Evolutionary conservation across 306 rosid species (phyloP).

Genomic region (Cicer bijugum): DNA sequence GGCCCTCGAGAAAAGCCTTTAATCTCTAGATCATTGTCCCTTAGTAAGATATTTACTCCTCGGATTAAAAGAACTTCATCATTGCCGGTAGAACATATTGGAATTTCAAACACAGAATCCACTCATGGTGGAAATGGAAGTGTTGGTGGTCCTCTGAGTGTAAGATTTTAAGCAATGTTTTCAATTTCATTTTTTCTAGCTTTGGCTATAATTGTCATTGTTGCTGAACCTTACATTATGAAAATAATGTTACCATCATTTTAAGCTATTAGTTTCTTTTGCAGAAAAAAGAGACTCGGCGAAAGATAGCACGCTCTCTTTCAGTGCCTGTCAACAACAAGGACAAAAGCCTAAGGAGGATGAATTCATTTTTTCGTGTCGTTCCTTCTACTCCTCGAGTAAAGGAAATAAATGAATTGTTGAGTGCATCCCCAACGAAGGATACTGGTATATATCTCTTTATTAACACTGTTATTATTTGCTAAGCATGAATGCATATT

Average conservation of each 20-base stretch:
- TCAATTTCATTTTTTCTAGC: constrained; percentile 14
- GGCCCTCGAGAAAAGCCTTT: constrained; percentile 68
- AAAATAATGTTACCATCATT: background rate
- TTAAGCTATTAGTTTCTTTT: constrained; percentile 36
- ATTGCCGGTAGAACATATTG: constrained; percentile 73
- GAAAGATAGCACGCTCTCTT: constrained; percentile 81
- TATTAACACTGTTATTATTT: constrained; percentile 11
- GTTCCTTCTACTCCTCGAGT: constrained; percentile 88
- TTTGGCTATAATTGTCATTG: background rate
- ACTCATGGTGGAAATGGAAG: constrained; percentile 78
- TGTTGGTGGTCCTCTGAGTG: constrained; percentile 58
- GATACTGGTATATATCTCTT: constrained; percentile 61
- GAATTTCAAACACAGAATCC: constrained; percentile 63
- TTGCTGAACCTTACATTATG: constrained; percentile 28
- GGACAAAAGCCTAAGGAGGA: constrained; percentile 72
- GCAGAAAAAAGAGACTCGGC: constrained; percentile 67
- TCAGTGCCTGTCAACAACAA: constrained; percentile 80
- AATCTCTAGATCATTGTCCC: constrained; percentile 77
- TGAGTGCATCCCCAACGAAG: constrained; percentile 52
- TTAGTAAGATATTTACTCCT: constrained; percentile 81
- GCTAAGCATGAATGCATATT: constrained; percentile 5
- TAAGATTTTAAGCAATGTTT: constrained; percentile 48
- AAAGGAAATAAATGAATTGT: constrained; percentile 59
- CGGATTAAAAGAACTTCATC: constrained; percentile 89
- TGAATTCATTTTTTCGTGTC: constrained; percentile 84